Base-by-base conservation (phyloP, 768 basidiomycete genomes). In the Trametes meyenii region DNA sequence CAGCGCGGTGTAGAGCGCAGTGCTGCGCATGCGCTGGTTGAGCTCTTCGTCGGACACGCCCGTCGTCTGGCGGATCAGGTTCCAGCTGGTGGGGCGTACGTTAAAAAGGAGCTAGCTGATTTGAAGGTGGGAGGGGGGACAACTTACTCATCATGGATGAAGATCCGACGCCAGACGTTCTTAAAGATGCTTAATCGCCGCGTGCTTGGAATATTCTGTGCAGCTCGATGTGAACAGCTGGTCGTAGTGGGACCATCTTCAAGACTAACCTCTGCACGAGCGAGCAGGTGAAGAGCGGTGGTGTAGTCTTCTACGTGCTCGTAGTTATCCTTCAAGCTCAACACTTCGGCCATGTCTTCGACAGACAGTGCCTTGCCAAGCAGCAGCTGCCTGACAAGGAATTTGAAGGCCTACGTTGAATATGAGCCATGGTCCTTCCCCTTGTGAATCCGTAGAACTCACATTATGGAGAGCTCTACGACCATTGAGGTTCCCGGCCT, bases 111-210 rank as follows among this genome's bases (percentile, higher is more conserved):
- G 50, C 36, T 36, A 48, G 46, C 40, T n/a, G n/a, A 48, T 21
- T 33, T 12, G n/a, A 44, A 38, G 19, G 33, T 24, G 24, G n/a
- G 23, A 29, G 40, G 38, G 13, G 38, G 21, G 5, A 12, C 21
- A 48, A 54, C 61, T 62, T 73, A 96, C 95, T 97, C 85, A 71
- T 98, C 94, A 52, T 92, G 88, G 53, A 90, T 81, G 70, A 91
- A 96, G 48, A 96, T 83, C 33, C 96, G 81, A 38, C 96, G 83
- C 96, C 96, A 98, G 16, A 92, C 81, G 35, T 85, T 86, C 48
- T 86, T 80, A 69, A 91, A 83, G 4, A 92, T 87, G 24, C 89
- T 85, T 43, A 81, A 69, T 71, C 81, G 82, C 50, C 95, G 81
- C 35, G 83, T 83, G 60, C 87, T 85, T 0, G 94, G 94, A 3